These are phyloP conservation scores for Phytopythium aichiense DNA, from an alignment of 352 stramenopile genomes.

Conservation along the genomic window DNA sequence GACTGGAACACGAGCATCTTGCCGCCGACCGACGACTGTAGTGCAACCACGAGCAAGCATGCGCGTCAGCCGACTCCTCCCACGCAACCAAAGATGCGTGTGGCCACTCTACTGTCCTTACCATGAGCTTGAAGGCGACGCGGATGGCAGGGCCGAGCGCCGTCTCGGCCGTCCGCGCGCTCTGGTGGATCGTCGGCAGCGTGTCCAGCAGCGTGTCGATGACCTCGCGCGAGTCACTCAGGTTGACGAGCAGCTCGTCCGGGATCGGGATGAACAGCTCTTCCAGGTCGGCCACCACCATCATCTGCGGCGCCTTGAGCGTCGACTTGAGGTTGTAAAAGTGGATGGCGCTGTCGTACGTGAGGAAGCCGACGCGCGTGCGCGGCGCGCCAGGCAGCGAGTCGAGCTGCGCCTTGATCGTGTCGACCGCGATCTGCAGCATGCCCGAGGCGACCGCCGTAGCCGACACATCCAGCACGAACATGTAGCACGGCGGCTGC, in stretches of 20 bases:
- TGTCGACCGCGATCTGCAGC: constrained; percentile 65
- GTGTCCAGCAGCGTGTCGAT: constrained; percentile 96
- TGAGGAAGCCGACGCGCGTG: constrained; percentile 83
- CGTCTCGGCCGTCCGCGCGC: constrained; percentile 74
- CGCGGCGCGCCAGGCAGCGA: constrained; percentile 66
- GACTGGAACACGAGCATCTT: constrained; percentile 91
- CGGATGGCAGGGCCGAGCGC: constrained; percentile 87
- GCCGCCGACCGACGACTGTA: constrained; percentile 75
- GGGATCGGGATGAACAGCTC: constrained; percentile 90
- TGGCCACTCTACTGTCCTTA: constrained; percentile 31
- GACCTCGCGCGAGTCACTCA: constrained; percentile 92
- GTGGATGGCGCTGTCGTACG: constrained; percentile 82
- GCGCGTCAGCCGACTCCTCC: no score
- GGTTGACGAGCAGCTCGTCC: constrained; percentile 98
- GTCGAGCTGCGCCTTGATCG: constrained; percentile 81
- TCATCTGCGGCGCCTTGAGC: constrained; percentile 85
- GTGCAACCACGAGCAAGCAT: background rate
- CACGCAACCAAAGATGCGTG: constrained; percentile 33
- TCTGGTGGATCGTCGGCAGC: constrained; percentile 89
- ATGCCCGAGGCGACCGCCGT: constrained; percentile 64
- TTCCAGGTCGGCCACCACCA: constrained; percentile 85
- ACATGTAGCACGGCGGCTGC: constrained; percentile 85
- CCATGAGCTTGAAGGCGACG: constrained; percentile 97
- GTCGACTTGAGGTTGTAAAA: constrained; percentile 90
- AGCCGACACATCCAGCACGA: constrained; percentile 88